Evolutionary conservation across 768 basidiomycete species (phyloP), one percentile per base, ranked within the genome.

Genomic region (Mycena alexandri): DNA sequence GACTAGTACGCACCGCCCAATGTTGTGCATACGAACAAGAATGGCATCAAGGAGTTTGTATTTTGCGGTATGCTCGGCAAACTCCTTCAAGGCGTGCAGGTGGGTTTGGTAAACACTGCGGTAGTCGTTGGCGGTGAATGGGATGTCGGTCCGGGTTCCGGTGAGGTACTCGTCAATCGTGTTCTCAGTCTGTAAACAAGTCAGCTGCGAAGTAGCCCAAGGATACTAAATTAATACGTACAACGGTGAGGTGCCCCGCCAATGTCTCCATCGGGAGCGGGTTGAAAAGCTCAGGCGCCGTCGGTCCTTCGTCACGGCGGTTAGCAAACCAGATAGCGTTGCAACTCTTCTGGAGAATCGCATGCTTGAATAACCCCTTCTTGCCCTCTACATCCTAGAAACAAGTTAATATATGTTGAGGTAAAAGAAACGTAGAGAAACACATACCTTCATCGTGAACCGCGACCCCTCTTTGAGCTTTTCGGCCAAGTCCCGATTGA

Each of bases 241-340:
- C 73, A 5, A 43, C 65, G 21, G 65, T 52, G 29, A 67, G 33
- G 3, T 61, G 21, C 8, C 47, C 17, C 17, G 65, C 65, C 10
- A 67, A 24, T 12, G 16, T 22, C 7, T 3, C 8, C n/a, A 62
- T 16, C 6, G 69, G 66, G n/a, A 76, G 51, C 4, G 71, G 74
- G 2, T 48, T 61, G 52, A 75, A 77, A 33, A 59, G 41, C 11
- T 70, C 65, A 0, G 48, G 50, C 36, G 43, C 71, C 7, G 6
- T 14, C 6, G 76, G 55, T 3, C 75, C 75, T 43, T 76, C 70
- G 13, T 72, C 72, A 2, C 63, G 57, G 22, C 62, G 63, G 60
- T 73, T 73, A 10, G 42, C 51, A 55, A 75, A 76, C 69, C 67
- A 77, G 47, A 71, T 54, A 3, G 44, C 57, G 57, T 76, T 74